Evolutionary conservation across 2,329 filamentous ascomycete genomes (phyloP).

Genomic region (Dothidotthia symphoricarpi): DNA sequence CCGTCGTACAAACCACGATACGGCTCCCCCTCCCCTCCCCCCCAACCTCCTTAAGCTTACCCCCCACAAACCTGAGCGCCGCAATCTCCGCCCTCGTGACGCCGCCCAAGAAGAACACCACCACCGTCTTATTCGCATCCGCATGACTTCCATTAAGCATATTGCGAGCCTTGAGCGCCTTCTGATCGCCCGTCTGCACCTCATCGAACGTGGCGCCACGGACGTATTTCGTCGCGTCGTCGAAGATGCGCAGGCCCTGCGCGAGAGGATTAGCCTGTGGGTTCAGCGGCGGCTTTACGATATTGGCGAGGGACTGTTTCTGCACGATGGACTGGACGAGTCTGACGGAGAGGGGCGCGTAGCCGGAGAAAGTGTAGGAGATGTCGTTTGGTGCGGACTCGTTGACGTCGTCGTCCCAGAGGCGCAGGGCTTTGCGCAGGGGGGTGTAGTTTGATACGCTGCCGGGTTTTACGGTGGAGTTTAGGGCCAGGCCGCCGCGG

Average conservation of each 20-base stretch:
- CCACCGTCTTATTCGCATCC: constrained; percentile 69
- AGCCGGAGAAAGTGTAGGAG: constrained; percentile 97
- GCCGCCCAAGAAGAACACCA: constrained; percentile 97
- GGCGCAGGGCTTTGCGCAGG: constrained; percentile 77
- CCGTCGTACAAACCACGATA: constrained; percentile 89
- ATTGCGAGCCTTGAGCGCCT: constrained; percentile 81
- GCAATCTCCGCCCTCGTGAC: constrained; percentile 96
- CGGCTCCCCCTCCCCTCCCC: constrained; percentile 68
- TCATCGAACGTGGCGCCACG: constrained; percentile 89
- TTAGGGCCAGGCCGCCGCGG: constrained; percentile 50
- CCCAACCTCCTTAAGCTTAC: constrained; percentile 65
- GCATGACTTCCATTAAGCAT: constrained; percentile 67
- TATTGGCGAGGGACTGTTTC: constrained; percentile 74
- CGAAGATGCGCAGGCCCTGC: constrained; percentile 89
- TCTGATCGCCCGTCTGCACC: constrained; percentile 87
- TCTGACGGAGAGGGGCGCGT: constrained; percentile 86
- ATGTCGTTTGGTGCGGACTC: constrained; percentile 93
- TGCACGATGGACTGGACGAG: constrained; percentile 91
- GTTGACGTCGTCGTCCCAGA: constrained; percentile 95
- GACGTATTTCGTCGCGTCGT: constrained; percentile 85
- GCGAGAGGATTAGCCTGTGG: constrained; percentile 53
- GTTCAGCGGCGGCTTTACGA: constrained; percentile 50
- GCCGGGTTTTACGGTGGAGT: constrained; percentile 34
- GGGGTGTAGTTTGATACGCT: constrained; percentile 80
- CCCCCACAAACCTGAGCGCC: constrained; percentile 83